A percentile compares a stretch with the other conserved stretches of the same genome.
These are phyloP conservation scores for Hamamelis virginiana DNA, from an alignment of 164 flowering plant genomes.

Conservation along the genomic window DNA sequence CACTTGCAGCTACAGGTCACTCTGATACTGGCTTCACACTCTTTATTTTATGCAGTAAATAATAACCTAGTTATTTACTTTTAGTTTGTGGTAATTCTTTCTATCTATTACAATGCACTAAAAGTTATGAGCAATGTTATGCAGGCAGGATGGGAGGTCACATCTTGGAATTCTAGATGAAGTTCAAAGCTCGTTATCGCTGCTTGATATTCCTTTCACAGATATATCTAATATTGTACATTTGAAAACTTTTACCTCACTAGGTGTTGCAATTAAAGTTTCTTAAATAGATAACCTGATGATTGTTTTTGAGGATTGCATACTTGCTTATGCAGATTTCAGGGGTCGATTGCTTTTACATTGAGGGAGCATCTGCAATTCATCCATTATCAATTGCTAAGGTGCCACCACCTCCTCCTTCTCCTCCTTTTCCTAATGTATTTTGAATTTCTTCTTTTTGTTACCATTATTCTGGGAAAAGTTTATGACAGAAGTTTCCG, in stretches of 20 bases:
- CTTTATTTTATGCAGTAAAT: neutral
- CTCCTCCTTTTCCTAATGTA: neutral
- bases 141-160: constrained; percentile 90
- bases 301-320: constrained; percentile 8
- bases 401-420: constrained; percentile 33
- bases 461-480: neutral
- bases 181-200: constrained; percentile 38
- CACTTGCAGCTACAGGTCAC: constrained; percentile 87
- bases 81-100: neutral
- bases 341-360: constrained; percentile 49
- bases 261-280: neutral
- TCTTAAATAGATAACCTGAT: neutral
- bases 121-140: constrained; percentile 14
- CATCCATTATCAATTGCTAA: constrained; percentile 77
- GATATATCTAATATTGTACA: constrained; percentile 74
- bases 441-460: neutral
- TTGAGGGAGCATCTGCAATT: constrained; percentile 82
- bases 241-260: constrained; percentile 14
- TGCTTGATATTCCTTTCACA: constrained; percentile 77
- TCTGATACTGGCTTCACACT: neutral
- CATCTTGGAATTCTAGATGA: constrained; percentile 71
- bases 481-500: neutral
- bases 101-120: neutral
- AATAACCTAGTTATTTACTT: neutral
- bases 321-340: constrained; percentile 47